Percentiles rank a stretch among this genome's conserved stretches.
phyloP scores from a whole-genome alignment of 345 rosid genomes.

The Eucalyptus victrix region DNA sequence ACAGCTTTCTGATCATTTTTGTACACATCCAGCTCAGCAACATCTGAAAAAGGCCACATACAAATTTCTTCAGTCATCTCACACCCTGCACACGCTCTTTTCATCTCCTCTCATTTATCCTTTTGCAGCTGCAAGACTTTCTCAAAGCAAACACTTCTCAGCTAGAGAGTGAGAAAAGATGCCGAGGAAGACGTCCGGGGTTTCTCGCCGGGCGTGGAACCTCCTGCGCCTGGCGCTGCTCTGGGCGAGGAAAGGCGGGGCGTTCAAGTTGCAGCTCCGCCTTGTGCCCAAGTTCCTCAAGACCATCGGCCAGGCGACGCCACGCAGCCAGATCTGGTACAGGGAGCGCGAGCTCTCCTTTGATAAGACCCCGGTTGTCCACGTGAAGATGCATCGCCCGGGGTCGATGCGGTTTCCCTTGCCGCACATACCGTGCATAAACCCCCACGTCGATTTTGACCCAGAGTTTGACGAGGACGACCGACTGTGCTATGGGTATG shows the following conservation, averaged over 20 bases:
- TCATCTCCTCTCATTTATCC: background rate
- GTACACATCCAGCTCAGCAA: background rate
- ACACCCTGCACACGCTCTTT: background rate
- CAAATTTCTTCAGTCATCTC: too few relatives aligned
- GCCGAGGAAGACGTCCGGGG: background rate
- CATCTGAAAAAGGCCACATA: background rate
- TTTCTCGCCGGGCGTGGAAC: slow-evolving; percentile 33
- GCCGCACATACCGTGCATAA: slow-evolving; percentile 53
- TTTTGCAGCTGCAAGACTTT: background rate
- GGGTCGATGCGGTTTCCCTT: slow-evolving; percentile 32
- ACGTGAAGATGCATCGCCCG: slow-evolving; percentile 50
- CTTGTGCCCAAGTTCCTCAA: slow-evolving; percentile 45
- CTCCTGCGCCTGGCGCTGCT: slow-evolving; percentile 43
- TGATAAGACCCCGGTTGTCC: slow-evolving; percentile 68
- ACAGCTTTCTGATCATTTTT: background rate
- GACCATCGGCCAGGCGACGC: slow-evolving; percentile 10
- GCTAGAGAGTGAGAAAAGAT: background rate
- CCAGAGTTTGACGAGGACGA: slow-evolving; percentile 27
- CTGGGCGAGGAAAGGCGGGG: slow-evolving; percentile 72
- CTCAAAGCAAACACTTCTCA: background rate
- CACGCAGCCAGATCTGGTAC: slow-evolving; percentile 9
- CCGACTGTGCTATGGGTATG: background rate
- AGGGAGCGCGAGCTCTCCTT: slow-evolving; percentile 78
- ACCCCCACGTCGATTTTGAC: slow-evolving; percentile 38
- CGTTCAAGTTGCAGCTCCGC: slow-evolving; percentile 35